Conservation (phyloP, 192 early-diverging fungal species). For the Phycomyces blakesleeanus region DNA sequence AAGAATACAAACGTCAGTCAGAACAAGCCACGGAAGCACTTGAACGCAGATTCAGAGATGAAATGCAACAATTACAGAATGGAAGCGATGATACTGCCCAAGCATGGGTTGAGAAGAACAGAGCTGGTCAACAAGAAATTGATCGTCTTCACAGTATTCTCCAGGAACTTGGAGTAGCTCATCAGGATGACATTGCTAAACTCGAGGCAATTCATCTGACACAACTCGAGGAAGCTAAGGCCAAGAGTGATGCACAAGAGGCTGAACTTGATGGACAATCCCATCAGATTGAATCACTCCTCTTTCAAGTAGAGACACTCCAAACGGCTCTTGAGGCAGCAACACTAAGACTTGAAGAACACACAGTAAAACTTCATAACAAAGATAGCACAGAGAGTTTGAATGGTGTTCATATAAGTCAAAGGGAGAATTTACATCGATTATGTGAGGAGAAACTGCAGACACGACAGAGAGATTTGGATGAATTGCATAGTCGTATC, state of each 20-base stretch:
- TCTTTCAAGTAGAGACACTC: constrained; percentile 18
- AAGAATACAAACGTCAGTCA: constrained; percentile 8
- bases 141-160: constrained; percentile 6
- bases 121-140: constrained; percentile 14
- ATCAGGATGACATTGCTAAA: background rate
- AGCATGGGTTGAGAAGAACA: constrained; percentile 25
- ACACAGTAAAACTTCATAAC: constrained; percentile 9
- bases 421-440: background rate
- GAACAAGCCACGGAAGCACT: constrained; percentile 9
- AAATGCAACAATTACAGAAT: constrained; percentile 26
- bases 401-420: background rate
- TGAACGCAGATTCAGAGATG: constrained; percentile 24
- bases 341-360: constrained; percentile 22
- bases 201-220: background rate
- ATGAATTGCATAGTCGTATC: constrained; percentile 3
- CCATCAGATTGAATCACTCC: constrained; percentile 15
- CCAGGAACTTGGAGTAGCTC: constrained; percentile 5
- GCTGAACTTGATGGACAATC: constrained; percentile 17
- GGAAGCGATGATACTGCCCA: constrained; percentile 26
- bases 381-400: background rate
- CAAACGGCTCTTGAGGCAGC: constrained; percentile 24
- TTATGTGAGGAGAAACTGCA: background rate
- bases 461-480: constrained; percentile 5
- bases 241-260: constrained; percentile 4
- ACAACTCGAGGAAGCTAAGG: constrained; percentile 5